Evolutionary conservation across 192 early-diverging fungal genomes (phyloP), one percentile per base, ranked within the genome.

Genomic region (Blastocladiella britannica): DNA sequence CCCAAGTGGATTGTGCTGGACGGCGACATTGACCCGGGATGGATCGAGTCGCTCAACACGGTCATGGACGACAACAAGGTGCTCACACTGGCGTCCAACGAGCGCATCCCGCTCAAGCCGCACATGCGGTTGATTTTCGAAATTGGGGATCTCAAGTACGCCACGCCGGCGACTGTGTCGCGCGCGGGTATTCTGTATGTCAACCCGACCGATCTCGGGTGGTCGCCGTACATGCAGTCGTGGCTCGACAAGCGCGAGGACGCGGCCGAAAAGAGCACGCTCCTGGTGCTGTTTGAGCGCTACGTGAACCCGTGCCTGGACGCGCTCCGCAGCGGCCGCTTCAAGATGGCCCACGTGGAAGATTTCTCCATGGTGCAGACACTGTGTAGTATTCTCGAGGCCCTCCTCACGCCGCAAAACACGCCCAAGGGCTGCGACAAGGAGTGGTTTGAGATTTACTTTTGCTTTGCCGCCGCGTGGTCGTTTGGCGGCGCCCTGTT

Each of bases 131-230:
- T 99, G 47, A 85, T 99, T 84, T 99, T 99, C 63, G 96, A 99
- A 71, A 94, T 97, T 22, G 94, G 97, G 60, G 91, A 84, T 23
- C 72, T 99, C 56, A 83, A 87, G 56, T 93, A 97, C 57, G 96
- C 96, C 12, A 99, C 96, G 5, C 76, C 90, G 24, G 96, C 96
- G 29, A 99, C 96, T 0, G 91, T 99, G 29, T 86, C 83, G 73
- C 89, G 96, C 31, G 97, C 94, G 67, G 96, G 96, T 65, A 99
- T 99, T 93, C 88, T 99, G 52, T 99, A 88, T 62, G 85, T 94
- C 0, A 82, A 95, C 53, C 79, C 71, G 3, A 64, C 83, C 28
- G 69, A 70, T 7, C 89, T 96, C 85, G 63, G 84, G 25, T 79
- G 82, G 62, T 63, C 75, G 60, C 73, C 90, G 63, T 96, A 96